These are phyloP conservation scores for Podila horticola DNA, from an alignment of 192 early-diverging fungal genomes.

Conservation along the genomic window DNA sequence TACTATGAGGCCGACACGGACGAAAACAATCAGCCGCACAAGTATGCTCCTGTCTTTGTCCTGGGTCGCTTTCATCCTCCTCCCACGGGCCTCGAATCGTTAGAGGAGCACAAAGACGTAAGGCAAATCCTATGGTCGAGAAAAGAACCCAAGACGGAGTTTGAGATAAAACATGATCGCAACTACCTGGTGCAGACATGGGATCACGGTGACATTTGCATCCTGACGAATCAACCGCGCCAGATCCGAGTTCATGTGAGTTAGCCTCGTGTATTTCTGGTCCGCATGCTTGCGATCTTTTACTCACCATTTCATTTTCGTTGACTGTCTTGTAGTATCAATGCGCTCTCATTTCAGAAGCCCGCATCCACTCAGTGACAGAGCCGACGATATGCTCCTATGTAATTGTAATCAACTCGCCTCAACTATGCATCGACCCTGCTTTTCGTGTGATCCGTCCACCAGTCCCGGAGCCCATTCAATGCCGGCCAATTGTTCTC, in stretches of 20 bases:
- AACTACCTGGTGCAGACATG: slow-evolving; percentile 73
- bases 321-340: slow-evolving; percentile 63
- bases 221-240: slow-evolving; percentile 73
- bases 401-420: slow-evolving; percentile 75
- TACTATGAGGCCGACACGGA: slow-evolving; percentile 30
- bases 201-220: slow-evolving; percentile 79
- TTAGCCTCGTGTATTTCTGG: not conserved
- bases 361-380: slow-evolving; percentile 69
- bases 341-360: slow-evolving; percentile 67
- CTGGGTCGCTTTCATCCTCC: slow-evolving; percentile 22
- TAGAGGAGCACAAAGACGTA: not conserved
- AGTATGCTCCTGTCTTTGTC: slow-evolving; percentile 1
- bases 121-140: not conserved
- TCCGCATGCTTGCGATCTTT: not conserved
- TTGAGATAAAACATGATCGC: slow-evolving; percentile 51
- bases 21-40: not conserved
- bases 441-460: slow-evolving; percentile 49
- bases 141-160: slow-evolving; percentile 11
- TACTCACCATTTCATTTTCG: not conserved
- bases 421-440: slow-evolving; percentile 71
- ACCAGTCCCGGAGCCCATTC: slow-evolving; percentile 28
- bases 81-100: not conserved
- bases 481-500: not conserved
- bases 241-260: slow-evolving; percentile 72
- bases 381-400: slow-evolving; percentile 80